phyloP scores from a whole-genome alignment of 345 rosid species.

The Rhodamnia argentea region DNA sequence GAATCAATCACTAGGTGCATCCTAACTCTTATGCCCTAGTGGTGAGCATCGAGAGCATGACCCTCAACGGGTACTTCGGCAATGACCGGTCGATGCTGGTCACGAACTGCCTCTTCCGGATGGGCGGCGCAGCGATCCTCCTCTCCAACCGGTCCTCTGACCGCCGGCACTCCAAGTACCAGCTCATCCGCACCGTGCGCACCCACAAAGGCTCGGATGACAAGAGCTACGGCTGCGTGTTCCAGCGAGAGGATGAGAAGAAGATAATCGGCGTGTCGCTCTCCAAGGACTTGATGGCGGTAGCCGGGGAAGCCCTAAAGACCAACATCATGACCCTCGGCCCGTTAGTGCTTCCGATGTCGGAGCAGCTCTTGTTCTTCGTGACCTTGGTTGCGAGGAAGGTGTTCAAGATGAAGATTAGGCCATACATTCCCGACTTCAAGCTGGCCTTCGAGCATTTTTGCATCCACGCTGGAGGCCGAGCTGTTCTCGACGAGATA shows the following conservation, averaged over 20 bases:
- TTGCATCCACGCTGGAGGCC: slow-evolving; percentile 63
- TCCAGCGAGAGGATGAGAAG: slow-evolving; percentile 44
- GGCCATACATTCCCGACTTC: slow-evolving; percentile 53
- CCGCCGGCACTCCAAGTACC: slow-evolving; percentile 31
- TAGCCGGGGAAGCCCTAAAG: slow-evolving; percentile 52
- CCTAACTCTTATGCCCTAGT: slow-evolving; percentile 47
- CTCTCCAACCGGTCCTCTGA: slow-evolving; percentile 39
- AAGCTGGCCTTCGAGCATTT: slow-evolving; percentile 71
- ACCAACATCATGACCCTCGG: slow-evolving; percentile 53
- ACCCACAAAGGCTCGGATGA: slow-evolving; percentile 52
- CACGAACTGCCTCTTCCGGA: slow-evolving; percentile 42
- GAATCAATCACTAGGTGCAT: slow-evolving; percentile 17
- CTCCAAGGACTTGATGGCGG: slow-evolving; percentile 44
- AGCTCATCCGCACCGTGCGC: slow-evolving; percentile 41
- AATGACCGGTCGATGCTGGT: slow-evolving; percentile 46
- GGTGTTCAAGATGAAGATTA: slow-evolving; percentile 29
- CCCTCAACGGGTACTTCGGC: slow-evolving; percentile 31
- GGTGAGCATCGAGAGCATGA: slow-evolving; percentile 46
- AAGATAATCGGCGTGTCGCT: slow-evolving; percentile 30
- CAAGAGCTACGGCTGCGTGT: slow-evolving; percentile 33
- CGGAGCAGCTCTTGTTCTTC: slow-evolving; percentile 40
- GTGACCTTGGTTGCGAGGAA: slow-evolving; percentile 26
- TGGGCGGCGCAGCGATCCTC: slow-evolving; percentile 45
- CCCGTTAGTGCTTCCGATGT: slow-evolving; percentile 53
- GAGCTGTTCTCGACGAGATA: slow-evolving; percentile 57